Evolutionary conservation across 176 grass and related monocot genomes (phyloP).

Genomic region (Bonia amplexicaulis): DNA sequence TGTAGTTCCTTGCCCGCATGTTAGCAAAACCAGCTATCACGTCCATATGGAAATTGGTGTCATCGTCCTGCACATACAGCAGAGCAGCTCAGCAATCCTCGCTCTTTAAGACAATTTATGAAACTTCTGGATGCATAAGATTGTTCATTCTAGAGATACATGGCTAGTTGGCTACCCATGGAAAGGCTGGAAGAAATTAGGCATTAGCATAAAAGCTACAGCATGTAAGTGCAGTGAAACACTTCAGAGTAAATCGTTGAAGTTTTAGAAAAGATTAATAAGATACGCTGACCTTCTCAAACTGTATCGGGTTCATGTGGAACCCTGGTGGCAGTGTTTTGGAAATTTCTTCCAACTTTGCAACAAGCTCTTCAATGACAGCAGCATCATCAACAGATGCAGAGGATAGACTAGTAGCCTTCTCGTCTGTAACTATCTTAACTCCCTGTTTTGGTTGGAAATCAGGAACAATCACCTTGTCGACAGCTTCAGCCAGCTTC

Average conservation of each 20-base stretch:
- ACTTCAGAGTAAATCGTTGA: not conserved
- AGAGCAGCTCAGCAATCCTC: not conserved
- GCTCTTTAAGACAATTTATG: not conserved
- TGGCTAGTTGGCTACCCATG: not conserved
- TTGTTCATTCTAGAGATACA: not conserved
- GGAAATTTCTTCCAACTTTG: conserved; percentile 57
- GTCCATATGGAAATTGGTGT: conserved; percentile 94
- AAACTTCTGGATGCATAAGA: not conserved
- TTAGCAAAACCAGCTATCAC: conserved; percentile 88
- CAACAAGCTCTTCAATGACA: conserved; percentile 70
- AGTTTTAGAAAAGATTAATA: not conserved
- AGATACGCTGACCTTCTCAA: conserved; percentile 73
- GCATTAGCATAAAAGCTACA: not conserved
- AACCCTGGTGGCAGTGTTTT: conserved; percentile 63
- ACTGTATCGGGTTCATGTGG: conserved; percentile 84
- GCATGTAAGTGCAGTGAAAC: not conserved
- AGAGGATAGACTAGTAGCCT: conserved; percentile 61
- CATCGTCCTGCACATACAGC: conserved; percentile 64
- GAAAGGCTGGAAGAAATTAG: not conserved
- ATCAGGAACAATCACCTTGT: conserved; percentile 63
- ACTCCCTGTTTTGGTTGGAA: conserved; percentile 75
- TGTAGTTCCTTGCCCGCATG: conserved; percentile 89
- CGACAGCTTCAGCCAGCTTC: conserved; percentile 65
- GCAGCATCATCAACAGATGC: conserved; percentile 79
- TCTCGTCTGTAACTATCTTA: conserved; percentile 84